A percentile compares a stretch with the other conserved stretches of the same genome.
These are phyloP conservation scores for Collybia nuda DNA, from an alignment of 768 basidiomycete genomes.

Conservation along the genomic window DNA sequence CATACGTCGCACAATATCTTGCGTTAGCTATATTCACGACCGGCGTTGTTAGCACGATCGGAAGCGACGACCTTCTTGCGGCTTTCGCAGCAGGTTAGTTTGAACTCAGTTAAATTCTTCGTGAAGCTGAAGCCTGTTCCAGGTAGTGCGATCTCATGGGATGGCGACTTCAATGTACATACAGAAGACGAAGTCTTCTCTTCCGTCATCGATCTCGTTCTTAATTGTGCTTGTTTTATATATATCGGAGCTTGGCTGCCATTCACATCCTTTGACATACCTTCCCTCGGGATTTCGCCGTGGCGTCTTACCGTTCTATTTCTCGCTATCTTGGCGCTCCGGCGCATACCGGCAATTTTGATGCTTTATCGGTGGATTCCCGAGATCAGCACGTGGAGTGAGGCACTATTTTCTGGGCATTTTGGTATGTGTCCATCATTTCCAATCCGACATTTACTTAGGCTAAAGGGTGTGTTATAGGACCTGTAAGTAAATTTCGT, in stretches of 20 bases:
- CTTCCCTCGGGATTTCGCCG: conserved; percentile 60
- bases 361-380: conserved; percentile 82
- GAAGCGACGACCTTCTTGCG: conserved; percentile 86
- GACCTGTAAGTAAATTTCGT: conserved; percentile 43
- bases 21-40: conserved; percentile 71
- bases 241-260: conserved; percentile 90
- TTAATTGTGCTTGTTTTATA: conserved; percentile 80
- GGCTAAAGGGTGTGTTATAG: conserved; percentile 23
- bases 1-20: conserved; percentile 84
- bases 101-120: conserved; percentile 1
- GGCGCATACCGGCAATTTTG: conserved; percentile 80
- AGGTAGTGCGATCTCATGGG: conserved; percentile 77
- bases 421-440: conserved; percentile 61
- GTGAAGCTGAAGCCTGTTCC: conserved; percentile 6
- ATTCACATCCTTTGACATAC: conserved; percentile 54
- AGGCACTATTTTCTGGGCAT: conserved; percentile 91
- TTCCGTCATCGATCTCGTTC: conserved; percentile 85
- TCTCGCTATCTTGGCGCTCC: conserved; percentile 65
- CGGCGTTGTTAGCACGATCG: conserved; percentile 76
- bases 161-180: conserved; percentile 77
- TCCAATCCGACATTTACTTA: neutral
- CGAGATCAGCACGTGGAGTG: conserved; percentile 79
- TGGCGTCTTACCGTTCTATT: conserved; percentile 73
- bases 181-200: conserved; percentile 87
- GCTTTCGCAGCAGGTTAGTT: conserved; percentile 75